A percentile compares a stretch with the other conserved stretches of the same genome.
Conservation (phyloP, 345 rosid species). For the Arabidopsis suecica region DNA sequence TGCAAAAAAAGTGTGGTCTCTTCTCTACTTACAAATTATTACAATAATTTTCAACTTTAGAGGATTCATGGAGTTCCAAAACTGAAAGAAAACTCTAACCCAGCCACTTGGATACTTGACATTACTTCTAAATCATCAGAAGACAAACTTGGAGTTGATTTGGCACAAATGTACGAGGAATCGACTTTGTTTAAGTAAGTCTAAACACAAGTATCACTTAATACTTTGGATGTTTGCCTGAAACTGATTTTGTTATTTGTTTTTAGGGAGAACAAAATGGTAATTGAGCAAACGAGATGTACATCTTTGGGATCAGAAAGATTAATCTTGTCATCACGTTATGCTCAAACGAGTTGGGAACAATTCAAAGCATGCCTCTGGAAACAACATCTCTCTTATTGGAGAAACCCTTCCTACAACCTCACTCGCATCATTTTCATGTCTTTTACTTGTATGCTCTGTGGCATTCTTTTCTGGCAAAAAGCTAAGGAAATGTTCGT, state of each 20-base stretch:
- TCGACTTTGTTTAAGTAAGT: conserved; percentile 47
- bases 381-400: conserved; percentile 65
- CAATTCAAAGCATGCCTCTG: conserved; percentile 65
- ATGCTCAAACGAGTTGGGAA: conserved; percentile 49
- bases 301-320: conserved; percentile 45
- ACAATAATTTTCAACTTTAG: conserved; percentile 9
- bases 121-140: conserved; percentile 51
- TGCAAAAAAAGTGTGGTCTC: neutral
- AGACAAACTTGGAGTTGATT: conserved; percentile 51
- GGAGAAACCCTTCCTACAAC: conserved; percentile 67
- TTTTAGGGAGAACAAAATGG: conserved; percentile 44
- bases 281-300: conserved; percentile 38
- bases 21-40: neutral
- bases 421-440: conserved; percentile 48
- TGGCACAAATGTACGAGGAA: conserved; percentile 43
- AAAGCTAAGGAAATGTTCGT: conserved; percentile 56
- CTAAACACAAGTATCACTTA: neutral
- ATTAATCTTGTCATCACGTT: conserved; percentile 43
- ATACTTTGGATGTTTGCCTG: neutral
- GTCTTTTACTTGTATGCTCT: conserved; percentile 42
- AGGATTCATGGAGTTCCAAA: conserved; percentile 49
- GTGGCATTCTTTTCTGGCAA: conserved; percentile 59
- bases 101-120: conserved; percentile 63
- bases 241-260: neutral
- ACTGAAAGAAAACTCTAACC: conserved; percentile 52